Percentiles rank a stretch among this genome's conserved stretches.
phyloP scores from a whole-genome alignment of 2,329 filamentous ascomycete genomes.

The Aureobasidium sp. region DNA sequence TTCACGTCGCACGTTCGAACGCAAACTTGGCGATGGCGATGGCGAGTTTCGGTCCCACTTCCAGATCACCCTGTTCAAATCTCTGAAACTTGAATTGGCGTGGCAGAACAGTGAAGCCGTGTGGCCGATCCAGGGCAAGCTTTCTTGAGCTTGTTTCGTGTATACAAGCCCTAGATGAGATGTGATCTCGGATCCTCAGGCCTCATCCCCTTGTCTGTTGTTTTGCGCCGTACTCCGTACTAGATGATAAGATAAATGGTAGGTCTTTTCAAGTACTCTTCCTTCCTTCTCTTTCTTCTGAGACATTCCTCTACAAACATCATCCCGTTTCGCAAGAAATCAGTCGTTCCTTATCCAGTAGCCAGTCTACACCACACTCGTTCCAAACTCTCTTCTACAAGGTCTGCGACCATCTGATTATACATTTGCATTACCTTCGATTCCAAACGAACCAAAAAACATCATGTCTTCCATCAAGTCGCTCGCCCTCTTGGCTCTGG shows the following conservation, averaged over 20 bases:
- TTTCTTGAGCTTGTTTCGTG: constrained; percentile 6
- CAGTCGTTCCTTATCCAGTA: background rate
- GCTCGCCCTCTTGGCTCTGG: constrained; percentile 20
- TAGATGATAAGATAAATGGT: background rate
- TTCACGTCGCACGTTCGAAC: background rate
- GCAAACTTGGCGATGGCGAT: background rate
- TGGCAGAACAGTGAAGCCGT: background rate
- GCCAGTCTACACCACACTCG: constrained; percentile 4
- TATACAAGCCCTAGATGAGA: constrained; percentile 7
- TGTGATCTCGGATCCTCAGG: constrained; percentile 3
- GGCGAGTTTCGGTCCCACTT: background rate
- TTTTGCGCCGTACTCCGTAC: background rate
- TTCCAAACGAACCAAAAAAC: background rate
- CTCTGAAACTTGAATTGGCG: background rate
- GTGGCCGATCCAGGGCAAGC: background rate
- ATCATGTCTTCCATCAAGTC: constrained; percentile 17
- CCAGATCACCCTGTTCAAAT: background rate
- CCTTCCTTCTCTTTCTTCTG: background rate
- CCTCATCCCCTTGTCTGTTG: background rate
- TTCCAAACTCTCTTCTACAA: background rate
- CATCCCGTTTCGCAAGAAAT: background rate
- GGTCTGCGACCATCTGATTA: background rate
- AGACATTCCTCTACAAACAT: background rate
- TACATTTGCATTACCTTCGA: background rate
- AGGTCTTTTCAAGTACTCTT: background rate